Percentiles rank a stretch among this genome's conserved stretches.
Conservation (phyloP, 31 red algal species). For the Endocladia muricata region DNA sequence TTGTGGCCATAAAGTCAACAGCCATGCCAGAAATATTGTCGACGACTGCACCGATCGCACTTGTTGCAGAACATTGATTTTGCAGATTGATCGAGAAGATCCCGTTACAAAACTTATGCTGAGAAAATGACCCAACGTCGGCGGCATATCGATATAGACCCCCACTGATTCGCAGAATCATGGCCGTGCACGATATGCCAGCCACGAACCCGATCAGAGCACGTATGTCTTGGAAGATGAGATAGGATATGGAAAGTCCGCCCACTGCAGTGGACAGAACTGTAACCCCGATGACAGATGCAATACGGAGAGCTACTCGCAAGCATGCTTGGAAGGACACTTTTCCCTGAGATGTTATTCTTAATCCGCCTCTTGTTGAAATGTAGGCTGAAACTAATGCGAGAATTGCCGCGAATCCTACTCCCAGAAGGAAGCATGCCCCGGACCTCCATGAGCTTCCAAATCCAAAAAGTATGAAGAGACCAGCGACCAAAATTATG, state of each 20-base stretch:
- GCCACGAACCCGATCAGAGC: slow-evolving; percentile 30
- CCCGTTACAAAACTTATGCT: too few relatives aligned
- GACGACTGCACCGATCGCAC: slow-evolving; percentile 63
- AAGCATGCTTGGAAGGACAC: background rate
- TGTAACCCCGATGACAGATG: background rate
- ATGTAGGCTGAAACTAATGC: background rate
- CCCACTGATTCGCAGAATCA: slow-evolving; percentile 60
- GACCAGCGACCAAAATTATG: background rate
- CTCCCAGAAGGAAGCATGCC: slow-evolving; percentile 2
- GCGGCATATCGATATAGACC: too few relatives aligned
- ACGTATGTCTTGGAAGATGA: slow-evolving; percentile 23
- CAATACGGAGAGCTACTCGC: background rate
- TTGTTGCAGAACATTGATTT: slow-evolving; percentile 69
- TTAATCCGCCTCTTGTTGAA: background rate
- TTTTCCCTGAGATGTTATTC: background rate
- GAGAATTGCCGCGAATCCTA: background rate
- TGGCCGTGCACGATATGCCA: slow-evolving; percentile 61
- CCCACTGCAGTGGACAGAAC: background rate
- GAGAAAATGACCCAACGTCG: too few relatives aligned
- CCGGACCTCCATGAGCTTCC: background rate
- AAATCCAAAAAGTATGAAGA: background rate
- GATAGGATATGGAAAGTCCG: slow-evolving; percentile 4
- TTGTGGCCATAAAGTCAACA: slow-evolving; percentile 59
- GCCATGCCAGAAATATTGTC: slow-evolving; percentile 60
- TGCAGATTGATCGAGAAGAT: slow-evolving; percentile 62